Conservation (phyloP, 2,329 filamentous ascomycete species). For the Cyanodermella asteris region DNA sequence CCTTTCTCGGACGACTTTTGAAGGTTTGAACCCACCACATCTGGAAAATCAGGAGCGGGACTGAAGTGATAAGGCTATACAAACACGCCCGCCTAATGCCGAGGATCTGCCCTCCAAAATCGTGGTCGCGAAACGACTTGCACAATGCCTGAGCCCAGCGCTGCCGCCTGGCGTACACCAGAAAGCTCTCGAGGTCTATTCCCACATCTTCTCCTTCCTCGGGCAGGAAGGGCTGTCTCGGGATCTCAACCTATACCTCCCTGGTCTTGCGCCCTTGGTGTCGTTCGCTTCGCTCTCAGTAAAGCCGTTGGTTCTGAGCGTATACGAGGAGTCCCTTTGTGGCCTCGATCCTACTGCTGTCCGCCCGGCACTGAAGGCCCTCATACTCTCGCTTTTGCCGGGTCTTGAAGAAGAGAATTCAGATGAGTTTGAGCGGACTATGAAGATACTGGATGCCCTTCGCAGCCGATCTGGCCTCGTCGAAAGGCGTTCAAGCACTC, state of each 20-base stretch:
- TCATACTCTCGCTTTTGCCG: slow-evolving; percentile 72
- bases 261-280: slow-evolving; percentile 68
- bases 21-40: slow-evolving; percentile 36
- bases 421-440: slow-evolving; percentile 82
- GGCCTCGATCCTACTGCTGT: slow-evolving; percentile 47
- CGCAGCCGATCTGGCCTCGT: slow-evolving; percentile 42
- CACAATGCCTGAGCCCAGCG: slow-evolving; percentile 84
- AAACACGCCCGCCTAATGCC: slow-evolving; percentile 55
- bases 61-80: slow-evolving; percentile 44
- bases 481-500: slow-evolving; percentile 27
- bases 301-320: slow-evolving; percentile 60
- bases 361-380: slow-evolving; percentile 70
- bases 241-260: slow-evolving; percentile 72
- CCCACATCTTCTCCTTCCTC: slow-evolving; percentile 68
- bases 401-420: slow-evolving; percentile 90
- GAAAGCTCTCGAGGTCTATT: slow-evolving; percentile 87
- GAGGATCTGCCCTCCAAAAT: slow-evolving; percentile 60
- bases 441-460: slow-evolving; percentile 57
- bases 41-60: not conserved
- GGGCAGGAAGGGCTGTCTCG: slow-evolving; percentile 56
- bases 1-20: slow-evolving; percentile 71
- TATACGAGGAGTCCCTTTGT: slow-evolving; percentile 65
- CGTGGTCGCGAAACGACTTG: slow-evolving; percentile 68
- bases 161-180: slow-evolving; percentile 93
- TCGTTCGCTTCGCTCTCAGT: slow-evolving; percentile 90